Conservation (phyloP, 1,284 basidiomycete genomes). For the Ustilago shanxiensis region DNA sequence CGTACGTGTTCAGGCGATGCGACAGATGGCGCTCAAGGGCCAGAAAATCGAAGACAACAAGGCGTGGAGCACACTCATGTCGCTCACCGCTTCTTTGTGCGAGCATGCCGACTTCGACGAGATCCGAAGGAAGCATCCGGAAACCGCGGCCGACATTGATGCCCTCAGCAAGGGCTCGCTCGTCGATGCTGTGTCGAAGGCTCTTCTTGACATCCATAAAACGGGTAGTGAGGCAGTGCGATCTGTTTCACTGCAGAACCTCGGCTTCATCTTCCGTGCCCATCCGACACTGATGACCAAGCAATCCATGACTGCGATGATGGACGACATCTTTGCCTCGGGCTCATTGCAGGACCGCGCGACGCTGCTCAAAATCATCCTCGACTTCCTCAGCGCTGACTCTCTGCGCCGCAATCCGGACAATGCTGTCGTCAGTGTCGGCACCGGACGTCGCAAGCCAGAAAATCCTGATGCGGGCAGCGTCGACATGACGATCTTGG, state of each 20-base stretch:
- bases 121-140: slow-evolving; percentile 73
- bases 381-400: slow-evolving; percentile 74
- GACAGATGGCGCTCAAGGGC: slow-evolving; percentile 31
- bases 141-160: slow-evolving; percentile 42
- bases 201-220: slow-evolving; percentile 79
- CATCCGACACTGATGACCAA: slow-evolving; percentile 89
- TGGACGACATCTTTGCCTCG: slow-evolving; percentile 86
- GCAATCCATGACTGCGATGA: slow-evolving; percentile 81
- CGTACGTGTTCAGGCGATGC: slow-evolving; percentile 42
- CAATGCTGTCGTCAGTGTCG: slow-evolving; percentile 37
- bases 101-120: slow-evolving; percentile 90
- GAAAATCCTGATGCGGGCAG: slow-evolving; percentile 75
- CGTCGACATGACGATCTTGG: slow-evolving; percentile 81
- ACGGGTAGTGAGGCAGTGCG: slow-evolving; percentile 76
- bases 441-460: slow-evolving; percentile 36
- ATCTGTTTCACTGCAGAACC: slow-evolving; percentile 79
- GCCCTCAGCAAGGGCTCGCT: slow-evolving; percentile 76
- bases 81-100: slow-evolving; percentile 75
- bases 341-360: slow-evolving; percentile 79
- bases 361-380: slow-evolving; percentile 85
- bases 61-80: slow-evolving; percentile 52
- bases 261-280: slow-evolving; percentile 90
- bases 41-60: slow-evolving; percentile 47
- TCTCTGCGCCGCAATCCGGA: slow-evolving; percentile 42
- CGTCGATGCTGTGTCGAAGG: slow-evolving; percentile 83